phyloP scores from a whole-genome alignment of 73 alveolate genomes.

The Paramecium pentaurelia region DNA sequence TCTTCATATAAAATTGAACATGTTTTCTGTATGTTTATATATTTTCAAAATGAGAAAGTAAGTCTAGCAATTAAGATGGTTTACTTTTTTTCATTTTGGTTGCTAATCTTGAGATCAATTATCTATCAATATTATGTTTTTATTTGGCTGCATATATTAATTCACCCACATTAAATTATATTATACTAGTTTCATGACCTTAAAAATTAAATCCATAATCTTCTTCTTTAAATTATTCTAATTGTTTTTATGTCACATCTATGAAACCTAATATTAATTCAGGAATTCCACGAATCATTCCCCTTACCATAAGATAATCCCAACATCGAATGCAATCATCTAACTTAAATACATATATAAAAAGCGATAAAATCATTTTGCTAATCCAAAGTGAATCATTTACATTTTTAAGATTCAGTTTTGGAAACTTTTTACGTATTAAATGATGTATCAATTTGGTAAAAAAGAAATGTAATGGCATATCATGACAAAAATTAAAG shows the following conservation, averaged over 20 bases:
- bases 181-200: neutral
- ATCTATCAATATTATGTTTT: neutral
- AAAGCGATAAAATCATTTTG: conserved; percentile 18
- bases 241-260: neutral
- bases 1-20: neutral
- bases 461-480: conserved; percentile 46
- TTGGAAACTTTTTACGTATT: neutral
- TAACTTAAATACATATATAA: neutral
- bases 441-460: neutral
- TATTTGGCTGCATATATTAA: neutral
- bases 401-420: neutral
- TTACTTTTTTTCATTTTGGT: neutral
- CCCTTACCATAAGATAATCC: conserved; percentile 22
- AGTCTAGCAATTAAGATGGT: neutral
- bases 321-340: conserved; percentile 20
- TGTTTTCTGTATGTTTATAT: neutral
- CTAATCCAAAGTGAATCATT: conserved; percentile 32
- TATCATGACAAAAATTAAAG: neutral
- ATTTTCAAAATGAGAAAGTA: neutral
- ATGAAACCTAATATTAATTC: conserved; percentile 23
- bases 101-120: neutral
- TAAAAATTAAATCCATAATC: conserved; percentile 25
- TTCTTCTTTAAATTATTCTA: neutral
- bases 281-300: conserved; percentile 29
- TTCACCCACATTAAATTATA: conserved; percentile 6